A percentile compares a stretch with the other conserved stretches of the same genome.
Conservation (phyloP, 2,329 filamentous ascomycete species). For the Cladosporium sphaerospermum region DNA sequence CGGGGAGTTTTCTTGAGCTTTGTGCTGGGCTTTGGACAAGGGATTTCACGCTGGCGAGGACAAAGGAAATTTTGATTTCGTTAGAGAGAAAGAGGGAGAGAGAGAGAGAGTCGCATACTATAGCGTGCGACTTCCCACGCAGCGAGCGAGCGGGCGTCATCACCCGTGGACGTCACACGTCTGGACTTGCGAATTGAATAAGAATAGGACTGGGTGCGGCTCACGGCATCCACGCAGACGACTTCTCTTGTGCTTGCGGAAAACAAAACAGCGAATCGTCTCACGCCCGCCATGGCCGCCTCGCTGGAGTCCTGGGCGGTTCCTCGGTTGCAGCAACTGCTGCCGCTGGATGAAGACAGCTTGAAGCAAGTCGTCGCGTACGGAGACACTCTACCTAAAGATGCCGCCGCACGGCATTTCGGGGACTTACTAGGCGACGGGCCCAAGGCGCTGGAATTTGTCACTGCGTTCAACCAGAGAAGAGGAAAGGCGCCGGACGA, state of each 20-base stretch:
- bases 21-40: no score
- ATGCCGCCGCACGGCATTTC: conserved; percentile 76
- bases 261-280: not conserved
- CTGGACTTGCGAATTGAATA: no score
- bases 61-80: no score
- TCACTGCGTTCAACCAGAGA: conserved; percentile 67
- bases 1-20: no score
- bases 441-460: conserved; percentile 65
- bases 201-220: no score
- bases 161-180: no score
- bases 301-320: conserved; percentile 48
- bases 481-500: conserved; percentile 35
- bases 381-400: conserved; percentile 66
- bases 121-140: no score
- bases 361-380: conserved; percentile 81
- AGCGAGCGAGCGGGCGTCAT: no score
- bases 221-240: not conserved
- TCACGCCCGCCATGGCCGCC: conserved; percentile 16
- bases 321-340: conserved; percentile 68
- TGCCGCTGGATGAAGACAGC: conserved; percentile 80
- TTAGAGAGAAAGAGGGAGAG: no score
- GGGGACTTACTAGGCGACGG: conserved; percentile 84
- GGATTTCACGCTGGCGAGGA: no score
- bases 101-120: no score
- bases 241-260: not conserved